These are phyloP conservation scores for Neohortaea acidophila DNA, from an alignment of 495 filamentous ascomycete species.

Conservation along the genomic window DNA sequence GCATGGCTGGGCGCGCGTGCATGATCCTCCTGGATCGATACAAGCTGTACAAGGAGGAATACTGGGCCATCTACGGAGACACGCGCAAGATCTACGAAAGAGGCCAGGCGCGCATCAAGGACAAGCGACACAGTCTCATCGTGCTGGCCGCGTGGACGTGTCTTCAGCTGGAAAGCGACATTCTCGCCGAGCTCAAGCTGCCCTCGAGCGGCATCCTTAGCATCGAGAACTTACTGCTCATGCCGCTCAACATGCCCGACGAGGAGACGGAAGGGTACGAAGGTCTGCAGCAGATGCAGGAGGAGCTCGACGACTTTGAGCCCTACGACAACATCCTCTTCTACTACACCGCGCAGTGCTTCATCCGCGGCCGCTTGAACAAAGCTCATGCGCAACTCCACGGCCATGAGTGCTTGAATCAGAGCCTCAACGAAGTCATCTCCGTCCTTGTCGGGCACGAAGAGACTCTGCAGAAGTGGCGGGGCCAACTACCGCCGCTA, in stretches of 20 bases:
- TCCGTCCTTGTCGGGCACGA: constrained; percentile 8
- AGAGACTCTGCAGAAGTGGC: constrained; percentile 31
- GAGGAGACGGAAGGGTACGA: constrained; percentile 13
- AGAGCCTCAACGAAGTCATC: constrained; percentile 2
- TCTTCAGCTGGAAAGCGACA: constrained; percentile 88
- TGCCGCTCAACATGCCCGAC: constrained; percentile 31
- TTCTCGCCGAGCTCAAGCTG: constrained; percentile 77
- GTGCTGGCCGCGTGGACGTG: constrained; percentile 78
- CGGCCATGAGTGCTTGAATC: constrained; percentile 5
- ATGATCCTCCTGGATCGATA: constrained; percentile 61
- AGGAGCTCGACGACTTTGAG: too few species aligned
- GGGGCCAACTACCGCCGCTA: constrained; percentile 26
- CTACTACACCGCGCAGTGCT: constrained; percentile 75
- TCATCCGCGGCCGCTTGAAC: constrained; percentile 73
- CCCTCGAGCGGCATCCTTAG: constrained; percentile 32
- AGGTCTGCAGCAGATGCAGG: constrained; percentile 1
- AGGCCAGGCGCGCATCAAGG: constrained; percentile 10
- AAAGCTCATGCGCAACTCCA: constrained; percentile 50
- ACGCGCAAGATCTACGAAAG: constrained; percentile 4
- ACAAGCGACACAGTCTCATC: constrained; percentile 16
- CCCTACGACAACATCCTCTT: constrained; percentile 19
- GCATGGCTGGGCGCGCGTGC: constrained; percentile 57
- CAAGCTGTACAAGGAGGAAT: constrained; percentile 28
- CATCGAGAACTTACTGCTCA: constrained; percentile 42
- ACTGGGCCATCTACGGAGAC: constrained; percentile 18